Evolutionary conservation across 2,329 filamentous ascomycete species (phyloP).

Genomic region (Pseudogymnoascus sp.): DNA sequence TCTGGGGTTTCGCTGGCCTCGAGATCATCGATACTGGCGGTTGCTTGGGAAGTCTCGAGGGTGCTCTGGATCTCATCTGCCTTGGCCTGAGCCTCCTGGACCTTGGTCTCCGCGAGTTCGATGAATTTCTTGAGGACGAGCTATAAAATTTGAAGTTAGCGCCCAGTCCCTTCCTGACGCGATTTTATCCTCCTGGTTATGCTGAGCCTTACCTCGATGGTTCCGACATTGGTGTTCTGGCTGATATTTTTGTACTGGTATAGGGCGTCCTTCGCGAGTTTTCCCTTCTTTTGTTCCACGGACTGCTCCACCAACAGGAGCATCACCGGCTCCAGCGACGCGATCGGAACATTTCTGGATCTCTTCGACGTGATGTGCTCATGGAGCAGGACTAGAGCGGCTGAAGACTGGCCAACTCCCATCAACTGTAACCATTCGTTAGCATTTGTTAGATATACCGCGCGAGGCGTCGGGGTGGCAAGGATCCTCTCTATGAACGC

Average conservation of each 20-base stretch:
- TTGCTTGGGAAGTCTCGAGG: slow-evolving; percentile 67
- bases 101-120: slow-evolving; percentile 91
- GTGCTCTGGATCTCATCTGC: slow-evolving; percentile 89
- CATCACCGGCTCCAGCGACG: slow-evolving; percentile 96
- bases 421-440: slow-evolving; percentile 60
- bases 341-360: slow-evolving; percentile 94
- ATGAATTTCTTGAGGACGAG: slow-evolving; percentile 97
- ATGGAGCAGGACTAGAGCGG: slow-evolving; percentile 89
- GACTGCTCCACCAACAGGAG: slow-evolving; percentile 93
- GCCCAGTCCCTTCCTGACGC: neutral
- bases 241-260: slow-evolving; percentile 99
- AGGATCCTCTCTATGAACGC: no score
- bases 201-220: slow-evolving; percentile 68
- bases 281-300: slow-evolving; percentile 96
- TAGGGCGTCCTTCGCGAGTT: slow-evolving; percentile 94
- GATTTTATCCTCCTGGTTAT: neutral
- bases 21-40: slow-evolving; percentile 81
- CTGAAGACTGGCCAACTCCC: slow-evolving; percentile 87
- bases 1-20: slow-evolving; percentile 97
- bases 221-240: slow-evolving; percentile 96
- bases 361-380: slow-evolving; percentile 99
- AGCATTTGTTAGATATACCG: no score
- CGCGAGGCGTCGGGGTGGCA: no score
- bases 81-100: slow-evolving; percentile 90
- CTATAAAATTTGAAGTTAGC: slow-evolving; percentile 36